These are phyloP conservation scores for Collybiopsis luxurians DNA, from an alignment of 768 basidiomycete species.

Conservation along the genomic window DNA sequence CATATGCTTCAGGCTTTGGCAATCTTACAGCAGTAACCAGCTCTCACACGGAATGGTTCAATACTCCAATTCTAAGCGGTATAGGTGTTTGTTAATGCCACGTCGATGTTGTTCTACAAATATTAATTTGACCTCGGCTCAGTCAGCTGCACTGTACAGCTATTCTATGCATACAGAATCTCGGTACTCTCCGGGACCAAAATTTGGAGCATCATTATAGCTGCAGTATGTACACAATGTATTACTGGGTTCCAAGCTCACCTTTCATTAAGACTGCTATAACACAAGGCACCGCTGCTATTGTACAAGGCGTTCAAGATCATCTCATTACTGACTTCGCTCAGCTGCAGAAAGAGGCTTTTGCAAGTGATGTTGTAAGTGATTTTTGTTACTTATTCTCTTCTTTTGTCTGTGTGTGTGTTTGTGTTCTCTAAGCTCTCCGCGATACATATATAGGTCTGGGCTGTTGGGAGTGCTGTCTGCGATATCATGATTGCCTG, in stretches of 20 bases:
- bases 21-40: conserved; percentile 20
- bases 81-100: conserved; percentile 17
- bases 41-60: conserved; percentile 22
- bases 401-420: no score
- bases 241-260: not conserved
- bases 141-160: conserved; percentile 30
- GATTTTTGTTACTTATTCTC: not conserved
- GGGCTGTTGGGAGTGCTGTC: not conserved
- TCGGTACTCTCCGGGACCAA: conserved; percentile 21
- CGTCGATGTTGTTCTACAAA: not conserved
- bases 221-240: not conserved
- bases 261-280: not conserved
- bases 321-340: not conserved
- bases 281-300: not conserved
- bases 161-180: conserved; percentile 32
- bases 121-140: not conserved
- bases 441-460: not conserved
- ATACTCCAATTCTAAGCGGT: conserved; percentile 27
- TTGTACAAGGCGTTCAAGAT: not conserved
- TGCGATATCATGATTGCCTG: not conserved
- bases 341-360: not conserved
- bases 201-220: not conserved
- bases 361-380: not conserved
- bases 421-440: no score
- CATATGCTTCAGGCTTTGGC: conserved; percentile 27